Base-by-base conservation (phyloP, 192 early-diverging fungal species). In the Coemansia sp. region DNA sequence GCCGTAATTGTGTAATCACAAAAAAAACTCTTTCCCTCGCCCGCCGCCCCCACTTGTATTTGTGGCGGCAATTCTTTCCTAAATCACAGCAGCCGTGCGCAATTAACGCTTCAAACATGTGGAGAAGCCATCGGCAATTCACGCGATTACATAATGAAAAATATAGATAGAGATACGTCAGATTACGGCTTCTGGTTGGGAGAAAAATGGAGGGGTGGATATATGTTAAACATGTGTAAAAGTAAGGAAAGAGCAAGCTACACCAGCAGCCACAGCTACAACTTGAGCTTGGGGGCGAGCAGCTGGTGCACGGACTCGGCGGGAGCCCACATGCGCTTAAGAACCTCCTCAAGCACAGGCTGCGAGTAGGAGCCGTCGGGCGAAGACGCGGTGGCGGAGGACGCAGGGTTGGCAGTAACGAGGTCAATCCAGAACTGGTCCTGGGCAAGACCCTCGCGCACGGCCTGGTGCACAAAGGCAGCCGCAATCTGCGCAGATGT, bases 401-500 rank as follows among this genome's bases (percentile, higher is more conserved):
- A 48, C 42, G 69, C 73, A 36, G 73, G 73, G 66, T 74, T 68
- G 66, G 67, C 68, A 48, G 78, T 68, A 65, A 85, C 84, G 60
- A 87, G 66, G 42, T 80, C 65, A 59, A 87, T 76, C 46, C 74
- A 76, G 65, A 80, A 65, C 36, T 68, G 43, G 69, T 89, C 83
- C 61, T 71, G 67, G 18, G 84, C 84, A 41, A 86, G 76, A 8
- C 86, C 87, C 77, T 90, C 88, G 61, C 83, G 82, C 57, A 88
- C 88, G n/a, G 88, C 80, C 76, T 89, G 86, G 49, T 86, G 71
- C 49, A 91, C 85, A 39, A 98, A 91, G 45, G 90, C 91, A 0
- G 91, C 88, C 36, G 95, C 92, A 8, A 98, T 86, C 74, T 89
- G 76, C 2, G 91, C 88, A 43, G 89, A 91, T 15, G 92, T 89